phyloP scores from a whole-genome alignment of 2,329 filamentous ascomycete genomes.

The Colletotrichum sp. region DNA sequence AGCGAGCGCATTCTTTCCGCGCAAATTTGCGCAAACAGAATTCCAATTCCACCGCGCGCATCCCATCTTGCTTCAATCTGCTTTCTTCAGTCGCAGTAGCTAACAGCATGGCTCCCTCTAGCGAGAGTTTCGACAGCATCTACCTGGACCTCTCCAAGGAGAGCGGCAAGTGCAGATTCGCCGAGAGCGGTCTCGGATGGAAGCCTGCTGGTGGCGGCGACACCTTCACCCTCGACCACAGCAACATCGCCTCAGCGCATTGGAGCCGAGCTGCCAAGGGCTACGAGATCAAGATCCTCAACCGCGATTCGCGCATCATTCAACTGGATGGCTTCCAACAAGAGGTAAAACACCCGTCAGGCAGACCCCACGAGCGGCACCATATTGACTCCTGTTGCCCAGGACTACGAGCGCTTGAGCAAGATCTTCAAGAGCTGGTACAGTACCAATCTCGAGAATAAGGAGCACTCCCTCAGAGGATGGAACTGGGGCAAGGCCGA shows the following conservation, averaged over 20 bases:
- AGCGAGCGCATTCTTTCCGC: not conserved
- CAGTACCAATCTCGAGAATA: conserved; percentile 87
- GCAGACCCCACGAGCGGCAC: not conserved
- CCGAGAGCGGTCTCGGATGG: conserved; percentile 94
- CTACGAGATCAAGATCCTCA: conserved; percentile 90
- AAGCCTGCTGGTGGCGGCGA: conserved; percentile 87
- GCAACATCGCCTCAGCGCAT: conserved; percentile 84
- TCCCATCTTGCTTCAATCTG: not conserved
- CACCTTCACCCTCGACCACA: conserved; percentile 90
- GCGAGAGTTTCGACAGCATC: conserved; percentile 96
- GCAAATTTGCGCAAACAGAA: conserved; percentile 33
- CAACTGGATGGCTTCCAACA: conserved; percentile 95
- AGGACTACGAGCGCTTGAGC: conserved; percentile 87
- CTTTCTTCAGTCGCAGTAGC: not conserved
- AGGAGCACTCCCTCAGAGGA: conserved; percentile 91
- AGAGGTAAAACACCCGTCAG: conserved; percentile 58
- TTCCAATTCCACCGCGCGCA: not conserved
- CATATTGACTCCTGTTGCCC: not conserved
- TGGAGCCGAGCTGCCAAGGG: conserved; percentile 95
- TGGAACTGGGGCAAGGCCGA: conserved; percentile 99
- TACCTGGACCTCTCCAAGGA: conserved; percentile 95
- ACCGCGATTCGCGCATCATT: conserved; percentile 82
- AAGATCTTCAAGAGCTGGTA: conserved; percentile 99
- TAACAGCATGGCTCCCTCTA: conserved; percentile 31
- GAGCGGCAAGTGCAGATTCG: conserved; percentile 90